phyloP scores from a whole-genome alignment of 306 rosid species.

The Echinosophora koreensis region DNA sequence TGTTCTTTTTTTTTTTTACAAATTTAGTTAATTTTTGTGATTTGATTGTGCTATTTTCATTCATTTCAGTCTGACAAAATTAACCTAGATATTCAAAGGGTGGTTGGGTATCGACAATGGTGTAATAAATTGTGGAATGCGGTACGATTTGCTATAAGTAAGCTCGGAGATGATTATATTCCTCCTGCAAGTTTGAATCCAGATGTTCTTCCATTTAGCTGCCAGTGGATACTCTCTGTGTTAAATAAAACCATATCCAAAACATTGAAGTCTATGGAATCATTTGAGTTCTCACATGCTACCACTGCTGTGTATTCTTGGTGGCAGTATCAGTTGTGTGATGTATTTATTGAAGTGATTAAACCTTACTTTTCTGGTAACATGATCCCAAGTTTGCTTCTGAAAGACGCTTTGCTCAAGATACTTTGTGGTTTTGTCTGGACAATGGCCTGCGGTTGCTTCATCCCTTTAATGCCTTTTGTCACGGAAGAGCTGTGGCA shows the following conservation, averaged over 20 bases:
- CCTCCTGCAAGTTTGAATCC: constrained; percentile 65
- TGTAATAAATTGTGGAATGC: constrained; percentile 98
- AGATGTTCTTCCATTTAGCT: constrained; percentile 81
- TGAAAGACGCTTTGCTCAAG: constrained; percentile 73
- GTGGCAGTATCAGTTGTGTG: constrained; percentile 99
- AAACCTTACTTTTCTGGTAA: constrained; percentile 86
- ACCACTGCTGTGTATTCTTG: constrained; percentile 80
- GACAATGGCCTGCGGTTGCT: constrained; percentile 93
- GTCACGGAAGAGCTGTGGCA: constrained; percentile 98
- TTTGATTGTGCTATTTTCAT: constrained; percentile 22
- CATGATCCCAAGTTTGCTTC: constrained; percentile 62
- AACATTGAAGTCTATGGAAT: constrained; percentile 67
- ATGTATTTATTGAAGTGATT: constrained; percentile 92
- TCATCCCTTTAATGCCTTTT: constrained; percentile 98
- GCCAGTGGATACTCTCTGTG: constrained; percentile 91
- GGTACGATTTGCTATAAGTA: constrained; percentile 88
- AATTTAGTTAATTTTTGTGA: constrained; percentile 25
- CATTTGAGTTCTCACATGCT: constrained; percentile 82
- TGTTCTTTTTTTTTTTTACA: background rate
- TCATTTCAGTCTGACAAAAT: constrained; percentile 90
- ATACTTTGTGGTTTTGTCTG: constrained; percentile 92
- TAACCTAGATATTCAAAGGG: constrained; percentile 93
- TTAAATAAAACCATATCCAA: constrained; percentile 78
- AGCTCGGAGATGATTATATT: constrained; percentile 85
- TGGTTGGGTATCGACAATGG: constrained; percentile 96